Conservation (phyloP, 495 filamentous ascomycete genomes). For the Hamigera avellanea region DNA sequence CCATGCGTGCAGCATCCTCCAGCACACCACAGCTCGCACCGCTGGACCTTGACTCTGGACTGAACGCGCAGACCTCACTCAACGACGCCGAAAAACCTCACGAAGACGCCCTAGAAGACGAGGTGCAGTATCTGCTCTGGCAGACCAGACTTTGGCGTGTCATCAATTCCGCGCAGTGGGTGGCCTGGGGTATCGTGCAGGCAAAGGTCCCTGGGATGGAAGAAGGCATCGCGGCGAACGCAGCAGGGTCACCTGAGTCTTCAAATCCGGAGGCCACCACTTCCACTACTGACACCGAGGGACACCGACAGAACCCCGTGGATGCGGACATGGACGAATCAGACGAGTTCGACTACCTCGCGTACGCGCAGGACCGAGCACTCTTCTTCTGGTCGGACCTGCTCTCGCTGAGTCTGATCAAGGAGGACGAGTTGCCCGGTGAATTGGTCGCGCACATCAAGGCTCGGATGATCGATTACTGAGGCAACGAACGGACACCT, state of each 20-base stretch:
- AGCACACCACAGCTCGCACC: slow-evolving; percentile 19
- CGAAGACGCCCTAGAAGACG: slow-evolving; percentile 48
- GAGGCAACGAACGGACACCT: no score
- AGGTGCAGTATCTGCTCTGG: slow-evolving; percentile 55
- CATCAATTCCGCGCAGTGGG: slow-evolving; percentile 82
- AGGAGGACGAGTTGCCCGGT: slow-evolving; percentile 60
- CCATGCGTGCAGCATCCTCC: slow-evolving; percentile 22
- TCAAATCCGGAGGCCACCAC: no score
- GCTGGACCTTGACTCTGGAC: slow-evolving; percentile 22
- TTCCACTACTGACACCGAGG: no score
- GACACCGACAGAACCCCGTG: no score
- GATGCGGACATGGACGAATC: slow-evolving; percentile 27
- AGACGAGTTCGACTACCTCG: slow-evolving; percentile 83
- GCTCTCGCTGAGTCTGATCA: slow-evolving; percentile 56
- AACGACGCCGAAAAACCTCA: slow-evolving; percentile 44
- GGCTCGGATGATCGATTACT: slow-evolving; percentile 43
- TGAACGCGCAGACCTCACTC: slow-evolving; percentile 6
- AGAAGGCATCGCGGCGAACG: slow-evolving; percentile 17
- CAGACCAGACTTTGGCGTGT: slow-evolving; percentile 78
- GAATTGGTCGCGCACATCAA: slow-evolving; percentile 47
- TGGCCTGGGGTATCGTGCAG: slow-evolving; percentile 93
- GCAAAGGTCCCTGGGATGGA: slow-evolving; percentile 64
- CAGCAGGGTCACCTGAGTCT: background rate
- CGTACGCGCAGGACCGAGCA: slow-evolving; percentile 82
- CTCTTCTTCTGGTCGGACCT: slow-evolving; percentile 91